Conservation (phyloP, 2,329 filamentous ascomycete genomes). For the Ophiostoma quercus region DNA sequence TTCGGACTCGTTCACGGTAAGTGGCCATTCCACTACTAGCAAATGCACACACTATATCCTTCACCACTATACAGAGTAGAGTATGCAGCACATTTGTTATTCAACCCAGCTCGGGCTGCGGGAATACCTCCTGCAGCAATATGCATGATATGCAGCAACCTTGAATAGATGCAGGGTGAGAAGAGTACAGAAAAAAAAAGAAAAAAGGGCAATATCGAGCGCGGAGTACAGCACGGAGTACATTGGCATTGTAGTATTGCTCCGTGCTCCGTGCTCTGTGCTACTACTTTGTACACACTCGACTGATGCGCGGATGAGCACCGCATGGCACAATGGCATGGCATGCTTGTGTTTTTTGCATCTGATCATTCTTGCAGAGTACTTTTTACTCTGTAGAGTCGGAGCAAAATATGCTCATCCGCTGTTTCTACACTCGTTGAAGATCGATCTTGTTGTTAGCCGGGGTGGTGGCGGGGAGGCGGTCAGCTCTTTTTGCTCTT, state of each 20-base stretch:
- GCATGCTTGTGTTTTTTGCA: neutral
- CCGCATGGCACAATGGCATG: constrained; percentile 6
- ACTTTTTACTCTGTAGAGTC: too few species aligned
- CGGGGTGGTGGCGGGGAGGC: constrained; percentile 4
- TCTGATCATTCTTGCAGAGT: neutral
- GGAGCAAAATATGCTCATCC: neutral
- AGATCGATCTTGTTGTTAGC: neutral
- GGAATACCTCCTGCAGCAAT: neutral
- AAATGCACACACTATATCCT: neutral
- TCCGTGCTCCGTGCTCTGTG: neutral
- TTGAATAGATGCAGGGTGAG: neutral
- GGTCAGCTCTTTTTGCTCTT: neutral
- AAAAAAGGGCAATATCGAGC: constrained; percentile 3
- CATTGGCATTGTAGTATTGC: neutral
- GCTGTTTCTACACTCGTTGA: neutral
- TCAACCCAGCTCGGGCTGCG: neutral
- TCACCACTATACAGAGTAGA: neutral
- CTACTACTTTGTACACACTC: neutral
- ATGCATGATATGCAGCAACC: neutral
- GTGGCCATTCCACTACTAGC: neutral
- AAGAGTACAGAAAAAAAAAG: too few species aligned
- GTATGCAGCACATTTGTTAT: neutral
- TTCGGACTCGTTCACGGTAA: neutral
- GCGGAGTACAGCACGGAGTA: neutral
- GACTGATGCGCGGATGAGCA: neutral